These are phyloP conservation scores for Proliferodiscus dingleyae DNA, from an alignment of 2,329 filamentous ascomycete species.

Conservation along the genomic window DNA sequence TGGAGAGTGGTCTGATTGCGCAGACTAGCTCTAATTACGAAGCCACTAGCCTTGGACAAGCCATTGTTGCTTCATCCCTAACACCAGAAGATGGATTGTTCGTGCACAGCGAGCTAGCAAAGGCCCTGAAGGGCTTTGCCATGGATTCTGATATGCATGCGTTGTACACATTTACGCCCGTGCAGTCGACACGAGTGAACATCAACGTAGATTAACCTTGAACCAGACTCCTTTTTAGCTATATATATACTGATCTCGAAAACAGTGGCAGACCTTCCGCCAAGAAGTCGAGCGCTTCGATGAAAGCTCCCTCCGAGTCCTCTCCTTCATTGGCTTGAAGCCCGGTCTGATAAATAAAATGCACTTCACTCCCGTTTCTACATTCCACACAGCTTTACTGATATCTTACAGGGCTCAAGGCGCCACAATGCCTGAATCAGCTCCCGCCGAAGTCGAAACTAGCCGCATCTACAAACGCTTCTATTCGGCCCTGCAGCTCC, in stretches of 20 bases:
- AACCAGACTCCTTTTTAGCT: neutral
- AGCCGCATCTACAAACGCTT: conserved; percentile 66
- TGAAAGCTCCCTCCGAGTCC: conserved; percentile 64
- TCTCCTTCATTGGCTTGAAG: conserved; percentile 64
- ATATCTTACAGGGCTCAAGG: conserved; percentile 56
- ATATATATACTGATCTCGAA: neutral
- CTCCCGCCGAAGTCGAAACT: conserved; percentile 52
- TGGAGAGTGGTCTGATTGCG: conserved; percentile 50
- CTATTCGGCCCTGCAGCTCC: conserved; percentile 71
- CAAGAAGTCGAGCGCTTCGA: conserved; percentile 66
- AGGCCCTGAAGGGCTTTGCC: conserved; percentile 66
- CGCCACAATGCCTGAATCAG: conserved; percentile 58
- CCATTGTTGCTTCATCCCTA: conserved; percentile 67
- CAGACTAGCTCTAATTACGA: conserved; percentile 48
- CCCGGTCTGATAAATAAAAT: conserved; percentile 62
- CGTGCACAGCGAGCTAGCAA: conserved; percentile 62
- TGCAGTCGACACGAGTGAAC: conserved; percentile 50
- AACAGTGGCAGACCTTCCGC: conserved; percentile 61
- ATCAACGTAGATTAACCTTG: conserved; percentile 52
- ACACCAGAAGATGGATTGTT: conserved; percentile 73
- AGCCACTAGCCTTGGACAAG: conserved; percentile 62
- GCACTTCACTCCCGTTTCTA: conserved; percentile 35
- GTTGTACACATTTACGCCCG: conserved; percentile 71
- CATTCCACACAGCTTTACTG: conserved; percentile 4
- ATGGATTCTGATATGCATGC: conserved; percentile 80